Conservation (phyloP, 2,329 filamentous ascomycete species). For the Calonectria hongkongensis region DNA sequence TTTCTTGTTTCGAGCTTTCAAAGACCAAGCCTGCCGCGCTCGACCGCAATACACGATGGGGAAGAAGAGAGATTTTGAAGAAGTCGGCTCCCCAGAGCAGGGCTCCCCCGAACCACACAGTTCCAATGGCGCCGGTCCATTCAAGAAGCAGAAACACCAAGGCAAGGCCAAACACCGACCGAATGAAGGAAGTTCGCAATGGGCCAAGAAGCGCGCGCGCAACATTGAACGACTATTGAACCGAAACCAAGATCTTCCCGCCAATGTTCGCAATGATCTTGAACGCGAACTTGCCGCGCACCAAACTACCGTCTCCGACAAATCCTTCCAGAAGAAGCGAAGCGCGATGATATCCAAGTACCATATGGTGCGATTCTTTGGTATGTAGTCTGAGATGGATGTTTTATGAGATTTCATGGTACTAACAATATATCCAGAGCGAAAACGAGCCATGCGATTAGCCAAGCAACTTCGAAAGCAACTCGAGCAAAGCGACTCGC, state of each 20-base stretch:
- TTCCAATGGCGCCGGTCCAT: conserved; percentile 43
- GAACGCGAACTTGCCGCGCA: conserved; percentile 83
- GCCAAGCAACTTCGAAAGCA: conserved; percentile 79
- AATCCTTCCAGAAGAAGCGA: conserved; percentile 76
- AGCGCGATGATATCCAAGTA: conserved; percentile 85
- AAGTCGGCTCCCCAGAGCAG: conserved; percentile 55
- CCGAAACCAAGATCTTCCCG: conserved; percentile 77
- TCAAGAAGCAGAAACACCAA: conserved; percentile 60
- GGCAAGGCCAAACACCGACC: conserved; percentile 62
- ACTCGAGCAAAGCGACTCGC: conserved; percentile 70
- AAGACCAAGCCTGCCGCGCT: background rate
- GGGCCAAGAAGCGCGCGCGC: conserved; percentile 82
- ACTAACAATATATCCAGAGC: conserved; percentile 70
- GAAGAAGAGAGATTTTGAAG: conserved; percentile 57
- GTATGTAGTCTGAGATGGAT: conserved; percentile 65
- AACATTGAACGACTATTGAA: conserved; percentile 81
- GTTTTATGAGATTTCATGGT: background rate
- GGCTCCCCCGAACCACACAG: conserved; percentile 46
- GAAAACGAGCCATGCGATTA: conserved; percentile 82
- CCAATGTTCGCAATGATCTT: conserved; percentile 79
- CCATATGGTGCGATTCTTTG: conserved; percentile 90
- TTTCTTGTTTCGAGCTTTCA: background rate
- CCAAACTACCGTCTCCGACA: conserved; percentile 77
- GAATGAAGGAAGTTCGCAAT: conserved; percentile 71
- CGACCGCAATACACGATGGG: conserved; percentile 51